Conservation (phyloP, 257 asterid species). For the Capsicum baccatum region DNA sequence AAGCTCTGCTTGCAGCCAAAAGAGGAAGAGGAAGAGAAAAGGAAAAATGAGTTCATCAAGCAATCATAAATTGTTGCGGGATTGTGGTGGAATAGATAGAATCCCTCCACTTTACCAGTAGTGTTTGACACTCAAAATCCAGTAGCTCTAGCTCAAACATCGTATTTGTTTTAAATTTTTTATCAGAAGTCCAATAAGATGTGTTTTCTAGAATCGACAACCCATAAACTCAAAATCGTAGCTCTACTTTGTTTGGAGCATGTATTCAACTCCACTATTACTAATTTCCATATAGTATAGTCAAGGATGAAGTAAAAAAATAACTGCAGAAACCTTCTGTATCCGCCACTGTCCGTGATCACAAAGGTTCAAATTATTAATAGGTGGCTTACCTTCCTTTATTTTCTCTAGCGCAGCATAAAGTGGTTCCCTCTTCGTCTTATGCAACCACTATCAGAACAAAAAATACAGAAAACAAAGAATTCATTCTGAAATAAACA, state of each 20-base stretch:
- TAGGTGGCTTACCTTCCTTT: constrained; percentile 69
- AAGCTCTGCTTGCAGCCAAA: constrained; percentile 61
- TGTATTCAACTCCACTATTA: not conserved
- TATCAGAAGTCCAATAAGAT: not conserved
- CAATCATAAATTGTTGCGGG: not conserved
- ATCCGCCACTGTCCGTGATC: not conserved
- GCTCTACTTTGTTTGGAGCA: not conserved
- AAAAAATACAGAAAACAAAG: constrained; percentile 27
- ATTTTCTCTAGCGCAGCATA: constrained; percentile 81
- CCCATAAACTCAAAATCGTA: not conserved
- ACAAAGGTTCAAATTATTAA: not conserved
- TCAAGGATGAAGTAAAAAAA: not conserved
- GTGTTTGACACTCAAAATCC: too few relatives aligned
- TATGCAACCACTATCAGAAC: constrained; percentile 73
- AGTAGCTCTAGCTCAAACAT: not conserved
- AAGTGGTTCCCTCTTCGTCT: constrained; percentile 82
- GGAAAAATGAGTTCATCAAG: not conserved
- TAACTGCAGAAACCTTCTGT: not conserved
- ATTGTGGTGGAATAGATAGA: not conserved
- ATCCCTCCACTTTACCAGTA: not conserved
- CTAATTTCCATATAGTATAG: not conserved
- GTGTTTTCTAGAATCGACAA: not conserved
- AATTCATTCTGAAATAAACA: not conserved
- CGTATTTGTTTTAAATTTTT: not conserved
- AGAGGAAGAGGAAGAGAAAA: not conserved